phyloP scores from a whole-genome alignment of 2,329 filamentous ascomycete genomes.

The Hypomyces perniciosus region DNA sequence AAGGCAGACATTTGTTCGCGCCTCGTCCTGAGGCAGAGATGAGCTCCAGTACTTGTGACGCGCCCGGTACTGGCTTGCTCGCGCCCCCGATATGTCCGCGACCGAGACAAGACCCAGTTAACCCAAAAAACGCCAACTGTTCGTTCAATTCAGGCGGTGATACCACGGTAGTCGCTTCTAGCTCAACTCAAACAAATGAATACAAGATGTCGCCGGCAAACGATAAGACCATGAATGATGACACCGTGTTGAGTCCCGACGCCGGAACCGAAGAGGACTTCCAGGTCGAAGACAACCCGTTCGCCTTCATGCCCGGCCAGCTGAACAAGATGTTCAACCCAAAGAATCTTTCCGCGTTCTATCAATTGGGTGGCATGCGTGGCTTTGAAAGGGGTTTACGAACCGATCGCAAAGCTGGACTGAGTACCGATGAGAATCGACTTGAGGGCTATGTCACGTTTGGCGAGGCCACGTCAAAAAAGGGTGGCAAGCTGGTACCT shows the following conservation, averaged over 20 bases:
- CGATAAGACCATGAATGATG: conserved; percentile 55
- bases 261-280: conserved; percentile 64
- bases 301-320: conserved; percentile 34
- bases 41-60: no score
- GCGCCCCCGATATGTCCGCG: no score
- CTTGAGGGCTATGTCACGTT: conserved; percentile 62
- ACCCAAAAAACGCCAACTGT: no score
- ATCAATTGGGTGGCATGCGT: conserved; percentile 64
- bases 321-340: conserved; percentile 75
- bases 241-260: conserved; percentile 68
- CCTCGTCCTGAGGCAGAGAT: no score
- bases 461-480: conserved; percentile 46
- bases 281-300: conserved; percentile 1
- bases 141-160: conserved; percentile 56
- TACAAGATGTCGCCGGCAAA: conserved; percentile 35
- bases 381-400: conserved; percentile 70
- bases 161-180: conserved; percentile 51
- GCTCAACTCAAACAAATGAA: conserved; percentile 39
- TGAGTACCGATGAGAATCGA: conserved; percentile 63
- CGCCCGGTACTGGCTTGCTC: no score
- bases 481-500: conserved; percentile 28
- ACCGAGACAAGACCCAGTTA: no score
- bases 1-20: no score
- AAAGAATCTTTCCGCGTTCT: conserved; percentile 69
- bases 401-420: conserved; percentile 57